Conservation (phyloP, 345 rosid species). For the Eucalyptus guilfoylei region DNA sequence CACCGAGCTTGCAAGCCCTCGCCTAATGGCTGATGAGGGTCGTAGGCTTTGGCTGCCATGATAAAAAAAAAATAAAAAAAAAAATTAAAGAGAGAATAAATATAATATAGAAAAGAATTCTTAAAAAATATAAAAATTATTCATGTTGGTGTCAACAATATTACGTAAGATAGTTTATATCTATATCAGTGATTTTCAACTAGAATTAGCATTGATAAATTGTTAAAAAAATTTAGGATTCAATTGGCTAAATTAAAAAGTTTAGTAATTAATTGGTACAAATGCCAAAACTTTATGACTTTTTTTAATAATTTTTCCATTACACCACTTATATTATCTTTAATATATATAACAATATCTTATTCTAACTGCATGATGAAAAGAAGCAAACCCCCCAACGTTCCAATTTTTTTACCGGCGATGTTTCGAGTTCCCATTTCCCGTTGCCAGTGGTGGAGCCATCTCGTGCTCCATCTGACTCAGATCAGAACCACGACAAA, state of each 20-base stretch:
- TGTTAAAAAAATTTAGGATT: no score
- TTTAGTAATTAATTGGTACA: fast-evolving
- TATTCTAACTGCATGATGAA: not conserved
- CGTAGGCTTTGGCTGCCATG: fast-evolving
- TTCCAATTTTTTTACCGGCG: not conserved
- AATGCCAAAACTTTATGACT: no score
- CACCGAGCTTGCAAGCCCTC: no score
- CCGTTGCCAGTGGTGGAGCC: not conserved
- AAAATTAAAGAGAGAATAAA: no score
- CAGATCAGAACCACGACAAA: not conserved
- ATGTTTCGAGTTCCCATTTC: not conserved
- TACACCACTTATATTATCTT: no score
- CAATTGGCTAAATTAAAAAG: no score
- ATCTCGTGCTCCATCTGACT: not conserved
- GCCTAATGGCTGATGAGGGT: no score
- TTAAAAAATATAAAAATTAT: no score
- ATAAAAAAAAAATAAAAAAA: no score
- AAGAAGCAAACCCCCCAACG: not conserved
- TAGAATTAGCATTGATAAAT: fast-evolving
- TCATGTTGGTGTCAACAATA: fast-evolving
- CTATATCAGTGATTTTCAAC: fast-evolving
- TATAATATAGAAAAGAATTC: no score
- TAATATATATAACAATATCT: not conserved
- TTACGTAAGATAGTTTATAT: no score
- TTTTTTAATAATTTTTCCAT: no score